A percentile compares a stretch with the other conserved stretches of the same genome.
Evolutionary conservation across 768 basidiomycete genomes (phyloP).

Genomic region (Boletus edulis): DNA sequence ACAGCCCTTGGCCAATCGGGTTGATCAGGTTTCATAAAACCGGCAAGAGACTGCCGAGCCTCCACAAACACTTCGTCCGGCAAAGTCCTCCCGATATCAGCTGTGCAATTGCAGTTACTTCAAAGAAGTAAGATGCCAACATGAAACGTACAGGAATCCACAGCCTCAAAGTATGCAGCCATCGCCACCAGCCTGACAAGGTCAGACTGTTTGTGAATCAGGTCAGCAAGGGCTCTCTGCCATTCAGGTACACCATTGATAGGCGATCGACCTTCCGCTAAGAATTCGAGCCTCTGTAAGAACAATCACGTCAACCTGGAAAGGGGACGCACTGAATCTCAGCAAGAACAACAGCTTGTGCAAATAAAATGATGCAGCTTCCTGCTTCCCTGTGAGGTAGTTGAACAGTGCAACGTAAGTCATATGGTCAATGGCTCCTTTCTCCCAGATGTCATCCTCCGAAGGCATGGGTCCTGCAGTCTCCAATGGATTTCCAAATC

Average conservation of each 20-base stretch:
- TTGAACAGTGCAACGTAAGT: slow-evolving; percentile 2
- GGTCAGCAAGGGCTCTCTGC: slow-evolving; percentile 2
- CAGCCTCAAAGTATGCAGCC: slow-evolving; percentile 2
- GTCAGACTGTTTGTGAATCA: slow-evolving; percentile 1
- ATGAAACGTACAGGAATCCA: not conserved
- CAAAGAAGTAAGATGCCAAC: not conserved
- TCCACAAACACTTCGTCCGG: slow-evolving; percentile 1
- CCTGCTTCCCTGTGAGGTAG: slow-evolving; percentile 1
- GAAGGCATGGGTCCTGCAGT: slow-evolving; percentile 5
- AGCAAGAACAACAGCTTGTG: slow-evolving; percentile 6
- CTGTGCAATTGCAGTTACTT: not conserved
- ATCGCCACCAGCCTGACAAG: slow-evolving; percentile 5
- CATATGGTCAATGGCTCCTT: slow-evolving; percentile 1
- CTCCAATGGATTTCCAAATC: slow-evolving; percentile 5
- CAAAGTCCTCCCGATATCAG: not conserved
- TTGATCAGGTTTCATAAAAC: not conserved
- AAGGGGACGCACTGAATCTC: slow-evolving; percentile 1
- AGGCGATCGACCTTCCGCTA: slow-evolving; percentile 4
- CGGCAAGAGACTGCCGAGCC: slow-evolving; percentile 2
- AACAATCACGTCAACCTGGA: not conserved
- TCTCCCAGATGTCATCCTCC: slow-evolving; percentile 5
- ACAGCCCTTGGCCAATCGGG: slow-evolving; percentile 6
- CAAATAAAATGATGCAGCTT: slow-evolving; percentile 1
- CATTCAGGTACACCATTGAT: not conserved
- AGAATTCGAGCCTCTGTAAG: not conserved